A percentile compares a stretch with the other conserved stretches of the same genome.
These are phyloP conservation scores for Cryptococcus hybrid DNA, from an alignment of 1,284 basidiomycete species.

Conservation along the genomic window DNA sequence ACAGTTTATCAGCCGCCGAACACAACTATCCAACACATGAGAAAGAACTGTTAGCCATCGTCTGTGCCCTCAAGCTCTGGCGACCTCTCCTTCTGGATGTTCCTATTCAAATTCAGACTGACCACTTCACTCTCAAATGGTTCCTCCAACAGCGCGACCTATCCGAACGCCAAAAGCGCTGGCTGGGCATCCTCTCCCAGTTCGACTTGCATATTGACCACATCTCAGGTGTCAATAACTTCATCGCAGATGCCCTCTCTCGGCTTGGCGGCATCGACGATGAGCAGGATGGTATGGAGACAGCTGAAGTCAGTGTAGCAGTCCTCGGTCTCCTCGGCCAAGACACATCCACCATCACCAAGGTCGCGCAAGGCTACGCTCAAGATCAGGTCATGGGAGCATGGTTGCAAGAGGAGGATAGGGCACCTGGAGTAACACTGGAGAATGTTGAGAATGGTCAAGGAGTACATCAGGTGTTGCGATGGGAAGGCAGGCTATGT, in stretches of 20 bases:
- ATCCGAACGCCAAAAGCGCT: background rate
- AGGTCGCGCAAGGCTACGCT: background rate
- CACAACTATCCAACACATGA: background rate
- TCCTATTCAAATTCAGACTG: background rate
- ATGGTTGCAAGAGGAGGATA: background rate
- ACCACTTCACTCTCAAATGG: background rate
- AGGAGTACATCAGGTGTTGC: too few relatives aligned
- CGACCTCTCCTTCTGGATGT: background rate
- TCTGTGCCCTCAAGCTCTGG: background rate
- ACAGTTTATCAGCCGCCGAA: background rate
- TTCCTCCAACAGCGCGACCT: background rate
- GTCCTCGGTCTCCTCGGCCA: too few relatives aligned
- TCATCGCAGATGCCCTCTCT: background rate
- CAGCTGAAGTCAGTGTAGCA: background rate
- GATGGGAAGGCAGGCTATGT: background rate
- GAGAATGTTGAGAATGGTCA: too few relatives aligned
- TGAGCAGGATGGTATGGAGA: background rate
- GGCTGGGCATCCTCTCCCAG: background rate
- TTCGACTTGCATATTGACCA: background rate
- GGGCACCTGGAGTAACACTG: too few relatives aligned
- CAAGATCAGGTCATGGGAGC: background rate
- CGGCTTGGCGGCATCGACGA: background rate
- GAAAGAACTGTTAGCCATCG: background rate
- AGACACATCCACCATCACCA: background rate
- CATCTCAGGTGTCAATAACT: background rate